phyloP scores from a whole-genome alignment of 108 stramenopile genomes.

The Skeletonema menzelii region DNA sequence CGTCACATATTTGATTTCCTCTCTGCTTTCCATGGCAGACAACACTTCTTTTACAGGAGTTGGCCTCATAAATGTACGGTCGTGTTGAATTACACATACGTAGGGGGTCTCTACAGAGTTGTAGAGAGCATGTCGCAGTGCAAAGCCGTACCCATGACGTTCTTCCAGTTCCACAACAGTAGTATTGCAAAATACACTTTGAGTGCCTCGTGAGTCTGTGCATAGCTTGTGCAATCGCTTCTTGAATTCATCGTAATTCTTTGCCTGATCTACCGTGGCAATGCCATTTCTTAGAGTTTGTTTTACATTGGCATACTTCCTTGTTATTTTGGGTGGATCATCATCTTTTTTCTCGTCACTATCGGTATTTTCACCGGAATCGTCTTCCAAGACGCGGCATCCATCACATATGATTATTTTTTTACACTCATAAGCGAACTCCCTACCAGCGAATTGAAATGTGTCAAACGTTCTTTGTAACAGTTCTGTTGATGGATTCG shows the following conservation, averaged over 20 bases:
- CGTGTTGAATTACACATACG: constrained; percentile 90
- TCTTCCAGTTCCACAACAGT: constrained; percentile 65
- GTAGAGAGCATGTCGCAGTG: constrained; percentile 70
- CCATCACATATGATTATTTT: constrained; percentile 86
- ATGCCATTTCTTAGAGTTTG: constrained; percentile 83
- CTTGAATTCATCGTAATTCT: constrained; percentile 74
- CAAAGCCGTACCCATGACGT: constrained; percentile 88
- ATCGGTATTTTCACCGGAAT: constrained; percentile 20
- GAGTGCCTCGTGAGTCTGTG: constrained; percentile 22
- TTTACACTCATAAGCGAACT: constrained; percentile 74
- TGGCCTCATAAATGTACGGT: constrained; percentile 84
- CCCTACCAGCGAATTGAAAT: constrained; percentile 63
- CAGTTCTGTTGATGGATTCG: constrained; percentile 82
- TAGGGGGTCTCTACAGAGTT: constrained; percentile 70
- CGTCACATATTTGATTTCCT: constrained; percentile 72
- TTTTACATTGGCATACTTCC: constrained; percentile 70
- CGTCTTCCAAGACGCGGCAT: constrained; percentile 49
- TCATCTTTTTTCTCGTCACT: constrained; percentile 20
- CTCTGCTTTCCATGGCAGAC: constrained; percentile 62
- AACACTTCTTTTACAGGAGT: constrained; percentile 65
- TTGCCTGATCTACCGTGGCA: constrained; percentile 60
- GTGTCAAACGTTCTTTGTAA: constrained; percentile 74
- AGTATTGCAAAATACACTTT: constrained; percentile 54
- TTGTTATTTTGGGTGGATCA: constrained; percentile 37
- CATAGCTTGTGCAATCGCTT: constrained; percentile 51